Conservation (phyloP, 106 monocot species). For the Allium sativum region DNA sequence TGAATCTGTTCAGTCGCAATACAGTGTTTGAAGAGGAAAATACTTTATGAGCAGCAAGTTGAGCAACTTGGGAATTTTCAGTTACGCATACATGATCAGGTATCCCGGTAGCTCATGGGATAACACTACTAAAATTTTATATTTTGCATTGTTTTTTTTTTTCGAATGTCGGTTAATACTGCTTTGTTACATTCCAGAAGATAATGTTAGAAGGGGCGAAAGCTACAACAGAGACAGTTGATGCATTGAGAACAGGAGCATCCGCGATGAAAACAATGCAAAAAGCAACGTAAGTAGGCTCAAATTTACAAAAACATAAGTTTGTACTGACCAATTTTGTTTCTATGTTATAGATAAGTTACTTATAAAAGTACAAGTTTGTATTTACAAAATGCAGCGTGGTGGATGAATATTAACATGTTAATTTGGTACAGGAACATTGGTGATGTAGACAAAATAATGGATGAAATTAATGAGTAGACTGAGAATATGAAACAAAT, state of each 20-base stretch:
- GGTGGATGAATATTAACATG: no score
- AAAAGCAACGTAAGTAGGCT: slow-evolving; percentile 42
- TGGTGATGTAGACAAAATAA: slow-evolving; percentile 75
- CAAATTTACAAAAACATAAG: no score
- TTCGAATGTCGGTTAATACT: no score
- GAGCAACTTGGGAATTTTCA: slow-evolving; percentile 91
- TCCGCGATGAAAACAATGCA: slow-evolving; percentile 75
- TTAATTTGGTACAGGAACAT: slow-evolving; percentile 74
- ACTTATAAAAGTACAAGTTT: no score
- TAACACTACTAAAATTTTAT: no score
- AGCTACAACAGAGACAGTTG: slow-evolving; percentile 84
- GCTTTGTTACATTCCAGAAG: slow-evolving; percentile 31
- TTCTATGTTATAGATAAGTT: no score
- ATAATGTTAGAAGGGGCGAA: slow-evolving; percentile 80
- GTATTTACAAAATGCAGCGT: no score
- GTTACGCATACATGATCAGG: slow-evolving; percentile 85
- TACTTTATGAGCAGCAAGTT: slow-evolving; percentile 74
- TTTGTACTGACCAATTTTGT: no score
- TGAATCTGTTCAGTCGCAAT: slow-evolving; percentile 82
- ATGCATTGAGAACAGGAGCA: slow-evolving; percentile 80
- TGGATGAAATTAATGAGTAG: slow-evolving; percentile 78
- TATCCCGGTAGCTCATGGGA: not conserved
- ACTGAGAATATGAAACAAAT: slow-evolving; percentile 86
- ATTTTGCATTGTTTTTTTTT: no score
- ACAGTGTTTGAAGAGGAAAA: slow-evolving; percentile 81